Percentiles rank a stretch among this genome's conserved stretches.
These are phyloP conservation scores for Pachysandra terminalis DNA, from an alignment of 164 flowering plant genomes.

Conservation along the genomic window DNA sequence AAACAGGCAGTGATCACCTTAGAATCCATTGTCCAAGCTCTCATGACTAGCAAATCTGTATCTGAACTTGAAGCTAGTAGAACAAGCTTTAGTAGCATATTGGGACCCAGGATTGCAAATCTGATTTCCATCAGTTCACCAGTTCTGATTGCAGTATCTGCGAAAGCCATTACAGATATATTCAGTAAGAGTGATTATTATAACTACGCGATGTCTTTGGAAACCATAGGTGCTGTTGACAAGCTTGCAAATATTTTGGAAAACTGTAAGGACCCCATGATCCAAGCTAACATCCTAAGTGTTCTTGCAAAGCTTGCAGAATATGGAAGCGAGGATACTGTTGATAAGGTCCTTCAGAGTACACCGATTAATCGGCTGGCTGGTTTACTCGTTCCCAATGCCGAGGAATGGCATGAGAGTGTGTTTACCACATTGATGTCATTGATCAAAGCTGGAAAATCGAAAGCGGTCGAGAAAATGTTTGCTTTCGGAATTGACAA, in stretches of 20 bases:
- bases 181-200: slow-evolving; percentile 30
- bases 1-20: slow-evolving; percentile 27
- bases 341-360: slow-evolving; percentile 28
- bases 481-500: slow-evolving; percentile 35
- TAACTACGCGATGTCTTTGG: slow-evolving; percentile 31
- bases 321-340: slow-evolving; percentile 31
- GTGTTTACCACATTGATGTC: slow-evolving; percentile 36
- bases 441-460: slow-evolving; percentile 38
- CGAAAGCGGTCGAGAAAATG: slow-evolving; percentile 40
- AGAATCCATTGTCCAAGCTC: slow-evolving; percentile 33
- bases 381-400: slow-evolving; percentile 29
- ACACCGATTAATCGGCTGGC: slow-evolving; percentile 30
- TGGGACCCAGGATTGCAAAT: slow-evolving; percentile 33
- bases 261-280: slow-evolving; percentile 29
- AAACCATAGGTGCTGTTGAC: slow-evolving; percentile 26
- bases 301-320: slow-evolving; percentile 45
- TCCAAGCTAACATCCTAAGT: slow-evolving; percentile 30
- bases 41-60: slow-evolving; percentile 45
- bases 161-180: slow-evolving; percentile 31
- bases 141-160: slow-evolving; percentile 26
- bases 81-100: slow-evolving; percentile 32
- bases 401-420: slow-evolving; percentile 41
- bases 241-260: slow-evolving; percentile 28
- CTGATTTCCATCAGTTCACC: slow-evolving; percentile 29
- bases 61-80: slow-evolving; percentile 45